Evolutionary conservation across 2,329 filamentous ascomycete genomes (phyloP).

Genomic region (Aspergillus unguis): DNA sequence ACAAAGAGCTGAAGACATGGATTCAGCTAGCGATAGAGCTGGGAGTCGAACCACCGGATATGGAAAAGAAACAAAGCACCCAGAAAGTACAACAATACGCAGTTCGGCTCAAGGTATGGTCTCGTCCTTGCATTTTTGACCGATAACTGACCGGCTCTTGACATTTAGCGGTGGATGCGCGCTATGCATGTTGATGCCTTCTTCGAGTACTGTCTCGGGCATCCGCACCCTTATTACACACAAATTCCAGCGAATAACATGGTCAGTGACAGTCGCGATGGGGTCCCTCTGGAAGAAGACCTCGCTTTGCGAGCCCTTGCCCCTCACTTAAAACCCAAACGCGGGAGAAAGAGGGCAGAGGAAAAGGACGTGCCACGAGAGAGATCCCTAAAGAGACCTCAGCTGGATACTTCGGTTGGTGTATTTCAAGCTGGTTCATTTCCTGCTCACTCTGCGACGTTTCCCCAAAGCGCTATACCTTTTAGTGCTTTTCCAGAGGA

Average conservation of each 20-base stretch:
- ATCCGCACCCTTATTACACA: constrained; percentile 74
- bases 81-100: constrained; percentile 96
- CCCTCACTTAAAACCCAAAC: constrained; percentile 66
- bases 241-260: constrained; percentile 66
- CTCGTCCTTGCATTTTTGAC: background rate
- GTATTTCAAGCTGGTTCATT: constrained; percentile 41
- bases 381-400: constrained; percentile 55
- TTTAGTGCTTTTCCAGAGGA: constrained; percentile 56
- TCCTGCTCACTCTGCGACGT: constrained; percentile 45
- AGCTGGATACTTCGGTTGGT: constrained; percentile 55
- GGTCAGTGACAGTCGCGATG: constrained; percentile 67
- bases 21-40: constrained; percentile 79
- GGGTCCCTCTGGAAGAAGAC: constrained; percentile 81
- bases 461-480: constrained; percentile 51
- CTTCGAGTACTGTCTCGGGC: constrained; percentile 81
- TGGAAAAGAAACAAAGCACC: constrained; percentile 78
- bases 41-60: constrained; percentile 81
- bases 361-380: constrained; percentile 59
- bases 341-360: constrained; percentile 61
- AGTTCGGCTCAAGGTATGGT: constrained; percentile 74
- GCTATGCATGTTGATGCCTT: constrained; percentile 94
- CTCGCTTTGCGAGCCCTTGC: constrained; percentile 79
- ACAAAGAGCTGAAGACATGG: constrained; percentile 88
- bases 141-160: background rate
- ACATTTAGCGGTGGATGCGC: constrained; percentile 80